Evolutionary conservation across 78 protist species (phyloP).

Genomic region (Dictyostelium firmibasis): DNA sequence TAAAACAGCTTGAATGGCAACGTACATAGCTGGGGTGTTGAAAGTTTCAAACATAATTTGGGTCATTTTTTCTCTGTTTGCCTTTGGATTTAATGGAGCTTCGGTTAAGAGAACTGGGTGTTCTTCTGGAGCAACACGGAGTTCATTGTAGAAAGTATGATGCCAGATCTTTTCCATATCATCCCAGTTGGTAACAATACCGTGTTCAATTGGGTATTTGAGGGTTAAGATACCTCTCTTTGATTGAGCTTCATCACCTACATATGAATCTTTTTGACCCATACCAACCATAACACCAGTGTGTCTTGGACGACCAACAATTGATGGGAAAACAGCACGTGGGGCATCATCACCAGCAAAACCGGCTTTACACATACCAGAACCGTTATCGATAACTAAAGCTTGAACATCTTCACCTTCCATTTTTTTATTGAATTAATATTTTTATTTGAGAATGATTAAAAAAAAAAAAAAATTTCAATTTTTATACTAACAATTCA

Average conservation of each 20-base stretch:
- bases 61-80: conserved; percentile 91
- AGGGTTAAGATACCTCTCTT: conserved; percentile 87
- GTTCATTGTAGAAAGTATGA: conserved; percentile 91
- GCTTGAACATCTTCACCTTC: conserved; percentile 14
- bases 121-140: conserved; percentile 90
- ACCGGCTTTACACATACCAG: conserved; percentile 97
- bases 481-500: no score
- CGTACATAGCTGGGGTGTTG: conserved; percentile 88
- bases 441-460: background rate
- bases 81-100: conserved; percentile 86
- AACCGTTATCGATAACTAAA: conserved; percentile 89
- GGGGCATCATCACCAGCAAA: conserved; percentile 95
- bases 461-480: no score
- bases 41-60: conserved; percentile 90
- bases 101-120: conserved; percentile 95
- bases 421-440: background rate
- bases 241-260: conserved; percentile 77
- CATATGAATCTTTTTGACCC: conserved; percentile 84
- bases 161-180: conserved; percentile 97
- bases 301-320: conserved; percentile 94
- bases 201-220: conserved; percentile 92
- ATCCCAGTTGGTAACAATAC: conserved; percentile 98
- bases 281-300: conserved; percentile 90
- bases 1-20: conserved; percentile 78
- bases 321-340: conserved; percentile 91